Conservation (phyloP, 345 rosid genomes). For the Lepidium sativum region DNA sequence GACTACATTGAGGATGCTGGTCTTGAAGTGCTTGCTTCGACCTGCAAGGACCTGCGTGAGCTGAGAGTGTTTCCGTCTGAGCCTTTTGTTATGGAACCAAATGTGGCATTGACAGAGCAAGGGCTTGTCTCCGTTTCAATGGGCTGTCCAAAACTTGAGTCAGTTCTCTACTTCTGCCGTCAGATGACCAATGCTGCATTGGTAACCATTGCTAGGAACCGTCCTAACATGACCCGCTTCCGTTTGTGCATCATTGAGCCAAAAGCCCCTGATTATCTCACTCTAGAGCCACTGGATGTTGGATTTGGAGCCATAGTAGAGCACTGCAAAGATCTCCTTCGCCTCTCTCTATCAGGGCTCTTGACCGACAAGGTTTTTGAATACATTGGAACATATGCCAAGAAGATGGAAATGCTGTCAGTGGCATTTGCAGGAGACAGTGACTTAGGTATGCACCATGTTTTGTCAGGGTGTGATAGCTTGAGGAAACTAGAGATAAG, state of each 20-base stretch:
- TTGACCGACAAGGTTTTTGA: constrained; percentile 80
- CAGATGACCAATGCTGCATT: constrained; percentile 84
- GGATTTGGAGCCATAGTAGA: constrained; percentile 96
- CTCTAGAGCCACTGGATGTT: constrained; percentile 71
- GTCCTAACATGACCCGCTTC: constrained; percentile 85
- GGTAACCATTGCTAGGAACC: constrained; percentile 62
- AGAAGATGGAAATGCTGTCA: constrained; percentile 92
- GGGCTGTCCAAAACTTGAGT: constrained; percentile 85
- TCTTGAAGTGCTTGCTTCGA: constrained; percentile 58
- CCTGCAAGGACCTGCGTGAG: constrained; percentile 77
- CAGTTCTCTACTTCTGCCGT: constrained; percentile 86
- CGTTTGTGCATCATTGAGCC: constrained; percentile 93
- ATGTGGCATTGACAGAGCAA: constrained; percentile 70
- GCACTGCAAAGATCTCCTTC: constrained; percentile 74
- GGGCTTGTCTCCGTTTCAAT: constrained; percentile 76
- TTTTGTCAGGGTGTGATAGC: constrained; percentile 82
- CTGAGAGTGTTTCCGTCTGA: constrained; percentile 91
- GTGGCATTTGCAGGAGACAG: constrained; percentile 95
- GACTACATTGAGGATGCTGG: constrained; percentile 93
- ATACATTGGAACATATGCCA: constrained; percentile 71
- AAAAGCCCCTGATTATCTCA: constrained; percentile 57
- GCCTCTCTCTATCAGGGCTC: constrained; percentile 91
- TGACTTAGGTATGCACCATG: constrained; percentile 81
- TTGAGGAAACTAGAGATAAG: constrained; percentile 86
- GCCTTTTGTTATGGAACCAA: constrained; percentile 54